Percentiles rank a stretch among this genome's conserved stretches.
Conservation (phyloP, 176 grass and related monocot genomes). For the Avena sativa region DNA sequence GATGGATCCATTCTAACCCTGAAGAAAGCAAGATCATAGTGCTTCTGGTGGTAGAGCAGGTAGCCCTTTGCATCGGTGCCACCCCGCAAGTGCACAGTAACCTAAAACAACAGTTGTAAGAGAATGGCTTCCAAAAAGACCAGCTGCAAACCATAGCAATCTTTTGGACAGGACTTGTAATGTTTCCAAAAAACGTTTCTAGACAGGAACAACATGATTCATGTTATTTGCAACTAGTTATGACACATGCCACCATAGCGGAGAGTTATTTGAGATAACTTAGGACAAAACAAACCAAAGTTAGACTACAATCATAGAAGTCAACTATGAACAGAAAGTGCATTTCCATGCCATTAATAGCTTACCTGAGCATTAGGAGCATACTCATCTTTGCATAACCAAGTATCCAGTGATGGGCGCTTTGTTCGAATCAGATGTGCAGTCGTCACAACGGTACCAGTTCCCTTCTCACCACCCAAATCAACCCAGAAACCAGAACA, state of each 20-base stretch:
- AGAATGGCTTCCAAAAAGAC: background rate
- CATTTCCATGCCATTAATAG: background rate
- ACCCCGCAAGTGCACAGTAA: background rate
- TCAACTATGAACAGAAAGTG: background rate
- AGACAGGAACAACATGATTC: background rate
- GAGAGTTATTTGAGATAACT: slow-evolving; percentile 16
- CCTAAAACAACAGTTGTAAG: slow-evolving; percentile 10
- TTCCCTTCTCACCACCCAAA: background rate
- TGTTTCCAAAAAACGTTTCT: background rate
- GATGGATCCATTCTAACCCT: background rate
- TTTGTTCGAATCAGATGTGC: background rate
- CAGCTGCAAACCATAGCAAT: background rate
- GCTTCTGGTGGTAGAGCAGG: slow-evolving; percentile 20
- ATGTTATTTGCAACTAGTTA: background rate
- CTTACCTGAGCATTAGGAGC: slow-evolving; percentile 2
- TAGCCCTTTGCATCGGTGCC: background rate
- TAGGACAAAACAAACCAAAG: background rate
- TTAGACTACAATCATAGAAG: background rate
- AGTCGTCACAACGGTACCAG: background rate
- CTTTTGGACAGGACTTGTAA: background rate
- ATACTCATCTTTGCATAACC: background rate
- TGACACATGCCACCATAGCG: background rate
- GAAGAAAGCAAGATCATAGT: slow-evolving; percentile 32
- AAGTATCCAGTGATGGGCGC: background rate
- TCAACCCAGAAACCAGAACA: slow-evolving; percentile 23